A percentile compares a stretch with the other conserved stretches of the same genome.
Evolutionary conservation across 306 rosid genomes (phyloP).

Genomic region (Sophora flavescens): DNA sequence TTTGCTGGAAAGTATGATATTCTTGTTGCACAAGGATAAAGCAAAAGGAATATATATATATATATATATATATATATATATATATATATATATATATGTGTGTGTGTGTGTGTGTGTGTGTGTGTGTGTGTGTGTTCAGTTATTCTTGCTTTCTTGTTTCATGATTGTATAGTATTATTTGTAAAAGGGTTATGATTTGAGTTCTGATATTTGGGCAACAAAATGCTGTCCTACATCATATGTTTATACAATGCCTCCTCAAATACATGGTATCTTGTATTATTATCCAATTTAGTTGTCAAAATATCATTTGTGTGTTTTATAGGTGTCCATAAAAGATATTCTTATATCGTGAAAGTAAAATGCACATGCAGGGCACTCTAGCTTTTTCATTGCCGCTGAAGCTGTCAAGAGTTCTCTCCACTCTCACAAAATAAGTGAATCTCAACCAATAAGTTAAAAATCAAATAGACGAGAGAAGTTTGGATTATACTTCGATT

Average conservation of each 20-base stretch:
- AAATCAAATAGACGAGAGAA: too few relatives aligned
- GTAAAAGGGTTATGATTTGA: neutral
- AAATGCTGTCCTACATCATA: too few relatives aligned
- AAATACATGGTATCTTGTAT: too few relatives aligned
- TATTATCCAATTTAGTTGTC: too few relatives aligned
- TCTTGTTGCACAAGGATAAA: neutral
- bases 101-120: too few relatives aligned
- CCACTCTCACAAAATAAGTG: neutral
- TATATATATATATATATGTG: too few relatives aligned
- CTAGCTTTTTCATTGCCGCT: neutral
- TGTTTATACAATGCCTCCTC: too few relatives aligned
- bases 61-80: too few relatives aligned
- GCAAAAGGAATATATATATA: neutral
- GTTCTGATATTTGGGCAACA: too few relatives aligned
- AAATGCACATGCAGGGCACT: neutral
- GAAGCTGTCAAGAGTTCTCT: neutral
- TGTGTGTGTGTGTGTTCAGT: too few relatives aligned
- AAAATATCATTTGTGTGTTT: neutral
- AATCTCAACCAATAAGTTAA: neutral
- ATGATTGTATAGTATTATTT: neutral
- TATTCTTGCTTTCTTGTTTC: neutral
- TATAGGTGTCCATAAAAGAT: neutral
- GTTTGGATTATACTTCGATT: too few relatives aligned
- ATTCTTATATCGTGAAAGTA: neutral
- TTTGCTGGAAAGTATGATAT: conserved; percentile 58